phyloP scores from a whole-genome alignment of 768 basidiomycete genomes.

The Favolaschia claudopus region DNA sequence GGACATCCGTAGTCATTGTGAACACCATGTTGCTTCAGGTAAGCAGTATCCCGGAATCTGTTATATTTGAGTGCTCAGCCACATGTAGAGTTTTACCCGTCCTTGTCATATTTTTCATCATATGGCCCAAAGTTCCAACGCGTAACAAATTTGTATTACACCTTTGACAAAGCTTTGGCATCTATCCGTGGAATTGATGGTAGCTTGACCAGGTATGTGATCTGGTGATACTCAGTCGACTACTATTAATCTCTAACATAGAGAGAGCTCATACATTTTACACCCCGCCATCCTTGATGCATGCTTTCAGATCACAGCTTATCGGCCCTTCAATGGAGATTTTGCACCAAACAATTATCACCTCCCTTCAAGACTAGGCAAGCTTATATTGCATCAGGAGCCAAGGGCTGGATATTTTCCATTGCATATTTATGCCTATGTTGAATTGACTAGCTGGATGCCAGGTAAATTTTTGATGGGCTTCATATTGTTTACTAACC shows the following conservation, averaged over 20 bases:
- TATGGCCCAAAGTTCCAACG: constrained; percentile 14
- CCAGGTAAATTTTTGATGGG: constrained; percentile 34
- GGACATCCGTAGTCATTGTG: not conserved
- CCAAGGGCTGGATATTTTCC: not conserved
- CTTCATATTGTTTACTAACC: not conserved
- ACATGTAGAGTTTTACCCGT: constrained; percentile 2
- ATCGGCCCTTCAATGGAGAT: constrained; percentile 39
- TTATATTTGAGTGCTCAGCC: too few species aligned
- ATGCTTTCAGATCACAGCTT: constrained; percentile 41
- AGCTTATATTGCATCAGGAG: constrained; percentile 28
- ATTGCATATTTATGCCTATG: constrained; percentile 30
- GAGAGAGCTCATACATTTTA: constrained; percentile 1
- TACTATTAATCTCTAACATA: not conserved
- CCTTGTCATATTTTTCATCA: constrained; percentile 2
- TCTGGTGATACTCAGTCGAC: not conserved
- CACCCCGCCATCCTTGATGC: constrained; percentile 38
- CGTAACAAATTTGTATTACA: not conserved
- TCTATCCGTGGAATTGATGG: constrained; percentile 11
- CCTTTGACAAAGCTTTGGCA: constrained; percentile 1
- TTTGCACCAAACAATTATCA: constrained; percentile 39
- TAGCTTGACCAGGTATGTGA: constrained; percentile 9
- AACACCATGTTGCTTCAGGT: constrained; percentile 7
- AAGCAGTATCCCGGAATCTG: too few species aligned
- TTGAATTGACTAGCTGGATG: constrained; percentile 34
- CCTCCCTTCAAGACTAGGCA: constrained; percentile 37